phyloP scores from a whole-genome alignment of 2,329 filamentous ascomycete species.

The Hypoxylon sp. region DNA sequence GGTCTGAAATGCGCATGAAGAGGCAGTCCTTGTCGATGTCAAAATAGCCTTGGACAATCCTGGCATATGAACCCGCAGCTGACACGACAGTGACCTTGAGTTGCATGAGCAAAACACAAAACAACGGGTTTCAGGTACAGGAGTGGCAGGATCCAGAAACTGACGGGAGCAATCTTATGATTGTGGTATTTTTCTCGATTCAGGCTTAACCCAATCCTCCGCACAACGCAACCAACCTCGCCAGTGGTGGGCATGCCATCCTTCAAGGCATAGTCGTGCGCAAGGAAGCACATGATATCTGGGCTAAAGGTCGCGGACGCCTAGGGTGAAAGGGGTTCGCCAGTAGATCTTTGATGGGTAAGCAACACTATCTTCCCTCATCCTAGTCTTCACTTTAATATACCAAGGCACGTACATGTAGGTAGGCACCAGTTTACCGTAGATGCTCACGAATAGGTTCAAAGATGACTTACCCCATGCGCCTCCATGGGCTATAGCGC shows the following conservation, averaged over 20 bases:
- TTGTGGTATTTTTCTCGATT: not conserved
- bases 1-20: not conserved
- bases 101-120: not conserved
- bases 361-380: no score
- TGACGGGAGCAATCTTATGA: not conserved
- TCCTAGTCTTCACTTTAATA: no score
- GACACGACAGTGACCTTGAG: not conserved
- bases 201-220: not conserved
- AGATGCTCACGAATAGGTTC: no score
- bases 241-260: not conserved
- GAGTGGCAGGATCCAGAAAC: not conserved
- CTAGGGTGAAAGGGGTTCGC: no score
- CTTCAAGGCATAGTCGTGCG: not conserved
- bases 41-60: not conserved
- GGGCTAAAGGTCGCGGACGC: no score
- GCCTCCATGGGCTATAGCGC: no score
- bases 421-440: no score
- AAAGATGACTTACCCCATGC: no score
- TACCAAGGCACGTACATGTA: no score
- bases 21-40: not conserved
- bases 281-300: no score
- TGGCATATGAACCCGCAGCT: not conserved
- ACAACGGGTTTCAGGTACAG: not conserved
- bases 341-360: no score
- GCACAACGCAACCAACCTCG: constrained; percentile 3